Percentiles rank a stretch among this genome's conserved stretches.
Conservation (phyloP, 2,329 filamentous ascomycete genomes). For the Colletotrichum simmondsii region DNA sequence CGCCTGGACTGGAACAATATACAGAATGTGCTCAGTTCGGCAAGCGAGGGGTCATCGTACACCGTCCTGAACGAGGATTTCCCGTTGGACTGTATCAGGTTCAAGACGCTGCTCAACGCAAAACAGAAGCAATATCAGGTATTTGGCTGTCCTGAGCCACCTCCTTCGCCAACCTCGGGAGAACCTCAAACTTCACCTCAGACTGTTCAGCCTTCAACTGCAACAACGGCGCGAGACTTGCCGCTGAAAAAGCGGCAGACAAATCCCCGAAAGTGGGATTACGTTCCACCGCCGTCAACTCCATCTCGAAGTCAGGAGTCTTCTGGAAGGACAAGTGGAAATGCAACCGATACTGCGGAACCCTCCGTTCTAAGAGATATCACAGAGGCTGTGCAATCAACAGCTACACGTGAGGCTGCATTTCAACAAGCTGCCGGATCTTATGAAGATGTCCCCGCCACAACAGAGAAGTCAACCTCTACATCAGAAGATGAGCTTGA, state of each 20-base stretch:
- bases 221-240: constrained; percentile 39
- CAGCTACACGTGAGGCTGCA: background rate
- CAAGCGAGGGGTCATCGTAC: constrained; percentile 41
- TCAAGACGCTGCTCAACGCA: constrained; percentile 67
- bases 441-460: background rate
- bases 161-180: background rate
- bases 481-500: constrained; percentile 66
- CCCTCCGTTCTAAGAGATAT: constrained; percentile 2
- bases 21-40: constrained; percentile 60
- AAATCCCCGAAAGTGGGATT: constrained; percentile 50
- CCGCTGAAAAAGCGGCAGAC: constrained; percentile 59
- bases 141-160: constrained; percentile 54
- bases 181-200: constrained; percentile 45
- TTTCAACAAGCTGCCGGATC: background rate
- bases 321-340: constrained; percentile 33
- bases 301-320: constrained; percentile 49
- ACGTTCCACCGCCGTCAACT: constrained; percentile 49
- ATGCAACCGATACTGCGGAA: background rate
- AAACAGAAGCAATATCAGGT: constrained; percentile 69
- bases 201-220: background rate
- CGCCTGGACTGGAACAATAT: constrained; percentile 73
- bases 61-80: constrained; percentile 76
- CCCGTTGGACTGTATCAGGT: constrained; percentile 74
- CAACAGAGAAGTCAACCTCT: background rate
- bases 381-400: background rate